Evolutionary conservation across 2,329 filamentous ascomycete genomes (phyloP).

Genomic region (Drechslerella coelobrocha): DNA sequence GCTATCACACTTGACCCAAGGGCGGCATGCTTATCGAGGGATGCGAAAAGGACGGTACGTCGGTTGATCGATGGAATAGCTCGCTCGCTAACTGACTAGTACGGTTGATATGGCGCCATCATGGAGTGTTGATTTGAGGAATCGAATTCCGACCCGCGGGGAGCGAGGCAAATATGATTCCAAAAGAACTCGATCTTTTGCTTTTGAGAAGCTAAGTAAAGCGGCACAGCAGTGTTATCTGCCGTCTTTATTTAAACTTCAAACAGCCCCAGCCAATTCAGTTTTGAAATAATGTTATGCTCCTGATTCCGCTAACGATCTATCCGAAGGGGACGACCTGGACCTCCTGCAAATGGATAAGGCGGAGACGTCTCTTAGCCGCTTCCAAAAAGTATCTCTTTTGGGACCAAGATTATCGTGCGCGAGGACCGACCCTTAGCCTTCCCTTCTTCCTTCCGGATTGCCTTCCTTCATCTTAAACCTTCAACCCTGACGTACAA

Average conservation of each 20-base stretch:
- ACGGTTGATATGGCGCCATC: too few species aligned
- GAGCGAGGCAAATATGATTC: too few species aligned
- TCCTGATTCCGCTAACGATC: background rate
- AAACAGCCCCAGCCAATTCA: background rate
- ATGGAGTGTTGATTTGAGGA: too few species aligned
- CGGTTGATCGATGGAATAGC: too few species aligned
- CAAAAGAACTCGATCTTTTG: too few species aligned
- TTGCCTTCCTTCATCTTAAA: background rate
- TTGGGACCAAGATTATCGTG: conserved; percentile 2
- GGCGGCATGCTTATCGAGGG: too few species aligned
- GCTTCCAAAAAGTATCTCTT: conserved; percentile 4
- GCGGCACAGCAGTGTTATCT: background rate
- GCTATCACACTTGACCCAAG: too few species aligned
- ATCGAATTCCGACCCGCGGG: too few species aligned
- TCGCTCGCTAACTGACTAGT: too few species aligned
- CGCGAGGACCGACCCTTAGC: background rate
- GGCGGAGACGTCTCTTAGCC: background rate
- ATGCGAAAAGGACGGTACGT: too few species aligned
- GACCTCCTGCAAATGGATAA: conserved; percentile 8
- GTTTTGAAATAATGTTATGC: background rate
- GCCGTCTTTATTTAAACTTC: too few species aligned
- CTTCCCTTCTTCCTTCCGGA: background rate
- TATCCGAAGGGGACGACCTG: background rate
- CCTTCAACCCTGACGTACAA: background rate
- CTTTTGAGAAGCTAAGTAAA: too few species aligned